Base-by-base conservation (phyloP, 2,329 filamentous ascomycete species). In the Daldinia eschscholtzii region DNA sequence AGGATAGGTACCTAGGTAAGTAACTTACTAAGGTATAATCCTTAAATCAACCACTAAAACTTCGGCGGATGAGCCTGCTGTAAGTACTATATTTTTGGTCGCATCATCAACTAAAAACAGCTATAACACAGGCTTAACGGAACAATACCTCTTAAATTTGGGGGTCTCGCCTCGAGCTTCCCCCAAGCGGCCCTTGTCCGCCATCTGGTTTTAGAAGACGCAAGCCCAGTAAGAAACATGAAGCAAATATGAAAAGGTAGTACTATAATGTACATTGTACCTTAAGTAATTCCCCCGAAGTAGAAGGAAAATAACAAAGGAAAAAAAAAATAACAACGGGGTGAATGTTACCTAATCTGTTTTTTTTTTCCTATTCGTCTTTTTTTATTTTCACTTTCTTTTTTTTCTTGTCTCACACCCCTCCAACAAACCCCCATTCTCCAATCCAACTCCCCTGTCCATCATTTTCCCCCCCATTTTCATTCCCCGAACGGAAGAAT, bases 311-410 rank as follows among this genome's bases (percentile, higher is more conserved):
- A 15, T n/a, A 33, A 30, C 4, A 37, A 28, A 42, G 23, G 7
- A 58, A 57, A 41, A 28, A 64, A 39, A 2, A 48, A 12, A 12
- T 0, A 53, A 18, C 12, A 39, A 33, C 7, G 20, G 57, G 44
- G 44, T 41, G 12, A 60, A 65, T 61, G 60, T 46, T 26, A 64
- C 60, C 56, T 12, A 55, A 67, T 42, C 41, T 44, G 42, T 42
- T 53, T 4, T n/a, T 6, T 55, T 53, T 7, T 63, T 30, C 28
- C 30, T 37, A 39, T 55, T 52, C 9, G 10, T 61, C 28, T 48
- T 53, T 44, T 37, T 23, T 46, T 18, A 41, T 41, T 28, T 61
- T 48, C 35, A 41, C 20, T 57, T 30, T 10, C 28, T 15, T 46
- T 10, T 61, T 46, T 35, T 42, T 9, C 48, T 30, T 23, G 44